phyloP scores from a whole-genome alignment of 78 protist species.

The Polysphondylium violaceum region DNA sequence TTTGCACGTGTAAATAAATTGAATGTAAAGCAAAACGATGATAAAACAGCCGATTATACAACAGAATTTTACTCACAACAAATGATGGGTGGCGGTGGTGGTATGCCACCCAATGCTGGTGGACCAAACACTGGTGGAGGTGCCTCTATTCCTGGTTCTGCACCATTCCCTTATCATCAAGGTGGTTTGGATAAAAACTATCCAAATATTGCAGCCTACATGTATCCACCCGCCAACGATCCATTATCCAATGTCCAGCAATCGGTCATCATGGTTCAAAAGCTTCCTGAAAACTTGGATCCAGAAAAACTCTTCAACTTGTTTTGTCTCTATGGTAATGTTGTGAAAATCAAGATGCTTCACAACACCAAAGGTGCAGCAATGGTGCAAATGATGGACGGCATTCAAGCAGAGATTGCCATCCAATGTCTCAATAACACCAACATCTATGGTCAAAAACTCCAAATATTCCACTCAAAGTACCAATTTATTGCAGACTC shows the following conservation, averaged over 20 bases:
- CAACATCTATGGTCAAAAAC: constrained; percentile 46
- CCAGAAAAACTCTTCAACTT: constrained; percentile 63
- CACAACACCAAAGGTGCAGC: constrained; percentile 59
- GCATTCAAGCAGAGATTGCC: constrained; percentile 65
- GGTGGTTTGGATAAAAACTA: too few species aligned
- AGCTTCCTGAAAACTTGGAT: constrained; percentile 45
- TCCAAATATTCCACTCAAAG: constrained; percentile 31
- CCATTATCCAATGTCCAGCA: background rate
- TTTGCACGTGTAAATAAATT: constrained; percentile 54
- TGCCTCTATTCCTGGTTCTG: background rate
- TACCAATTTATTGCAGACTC: constrained; percentile 58
- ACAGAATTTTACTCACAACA: constrained; percentile 1
- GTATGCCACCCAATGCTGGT: constrained; percentile 1
- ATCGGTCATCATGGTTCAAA: constrained; percentile 60
- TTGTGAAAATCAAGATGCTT: constrained; percentile 65
- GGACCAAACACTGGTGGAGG: background rate
- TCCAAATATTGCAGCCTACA: background rate
- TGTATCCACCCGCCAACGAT: background rate
- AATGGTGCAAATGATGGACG: constrained; percentile 67
- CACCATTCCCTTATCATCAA: too few species aligned
- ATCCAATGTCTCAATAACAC: constrained; percentile 43
- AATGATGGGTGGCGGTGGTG: background rate
- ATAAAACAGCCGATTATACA: constrained; percentile 77
- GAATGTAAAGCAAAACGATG: constrained; percentile 74
- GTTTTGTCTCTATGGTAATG: constrained; percentile 80